phyloP scores from a whole-genome alignment of 441 rosid species.

The Erodium texanum region DNA sequence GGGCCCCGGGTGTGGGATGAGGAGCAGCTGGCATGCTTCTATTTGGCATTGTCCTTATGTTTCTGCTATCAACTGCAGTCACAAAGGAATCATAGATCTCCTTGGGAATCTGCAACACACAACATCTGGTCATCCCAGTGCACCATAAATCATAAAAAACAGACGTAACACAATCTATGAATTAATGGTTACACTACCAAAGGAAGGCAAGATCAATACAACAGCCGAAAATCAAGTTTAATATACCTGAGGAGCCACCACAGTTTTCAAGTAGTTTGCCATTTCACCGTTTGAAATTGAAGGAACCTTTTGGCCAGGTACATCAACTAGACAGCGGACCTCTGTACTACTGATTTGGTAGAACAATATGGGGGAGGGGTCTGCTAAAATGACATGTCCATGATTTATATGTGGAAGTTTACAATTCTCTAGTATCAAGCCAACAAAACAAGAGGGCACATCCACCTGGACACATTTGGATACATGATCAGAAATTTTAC shows the following conservation, averaged over 20 bases:
- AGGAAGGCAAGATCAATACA: neutral
- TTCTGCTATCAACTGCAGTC: conserved; percentile 69
- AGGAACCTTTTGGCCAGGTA: conserved; percentile 79
- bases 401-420: conserved; percentile 61
- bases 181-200: neutral
- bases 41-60: conserved; percentile 80
- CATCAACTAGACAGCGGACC: conserved; percentile 73
- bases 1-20: conserved; percentile 80
- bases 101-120: conserved; percentile 50
- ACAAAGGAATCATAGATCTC: conserved; percentile 60
- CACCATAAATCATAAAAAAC: conserved; percentile 1
- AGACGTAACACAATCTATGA: neutral
- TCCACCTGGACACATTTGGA: conserved; percentile 45
- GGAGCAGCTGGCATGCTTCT: conserved; percentile 95
- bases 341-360: conserved; percentile 80
- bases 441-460: conserved; percentile 78
- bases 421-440: conserved; percentile 68
- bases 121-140: conserved; percentile 15
- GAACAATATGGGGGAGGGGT: conserved; percentile 70
- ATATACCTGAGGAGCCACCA: conserved; percentile 84
- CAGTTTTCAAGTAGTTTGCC: conserved; percentile 56
- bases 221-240: too few relatives aligned
- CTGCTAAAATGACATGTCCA: conserved; percentile 70
- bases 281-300: conserved; percentile 78
- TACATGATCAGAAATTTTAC: neutral